Percentiles rank a stretch among this genome's conserved stretches.
Conservation (phyloP, 164 flowering plant genomes). For the Magnolia officinalis region DNA sequence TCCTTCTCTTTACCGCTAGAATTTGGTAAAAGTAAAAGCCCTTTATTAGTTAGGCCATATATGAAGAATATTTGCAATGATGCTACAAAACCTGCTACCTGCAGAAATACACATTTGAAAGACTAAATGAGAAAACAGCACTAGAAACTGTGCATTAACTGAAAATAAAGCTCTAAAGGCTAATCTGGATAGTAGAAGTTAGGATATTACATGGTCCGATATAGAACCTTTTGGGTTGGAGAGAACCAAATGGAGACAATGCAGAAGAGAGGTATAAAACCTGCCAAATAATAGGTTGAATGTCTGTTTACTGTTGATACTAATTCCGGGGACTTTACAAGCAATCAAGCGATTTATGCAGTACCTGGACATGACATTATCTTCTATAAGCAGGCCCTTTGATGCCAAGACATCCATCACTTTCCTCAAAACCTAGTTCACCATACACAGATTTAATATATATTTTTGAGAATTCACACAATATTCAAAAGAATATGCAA, state of each 20-base stretch:
- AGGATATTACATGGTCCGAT: conserved; percentile 66
- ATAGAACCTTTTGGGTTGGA: conserved; percentile 58
- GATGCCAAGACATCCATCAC: conserved; percentile 64
- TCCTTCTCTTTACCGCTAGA: conserved; percentile 26
- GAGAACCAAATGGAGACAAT: conserved; percentile 80
- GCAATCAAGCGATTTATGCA: not conserved
- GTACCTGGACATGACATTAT: conserved; percentile 58
- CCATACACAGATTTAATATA: not conserved
- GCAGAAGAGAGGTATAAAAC: conserved; percentile 71
- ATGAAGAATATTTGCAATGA: conserved; percentile 57
- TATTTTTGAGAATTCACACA: not conserved
- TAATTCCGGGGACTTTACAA: not conserved
- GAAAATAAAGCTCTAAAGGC: not conserved
- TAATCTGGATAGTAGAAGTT: not conserved
- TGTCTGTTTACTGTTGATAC: not conserved
- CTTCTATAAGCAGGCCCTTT: conserved; percentile 50
- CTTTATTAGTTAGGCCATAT: conserved; percentile 52
- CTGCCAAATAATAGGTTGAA: conserved; percentile 33
- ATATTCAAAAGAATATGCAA: not conserved
- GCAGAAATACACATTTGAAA: conserved; percentile 14
- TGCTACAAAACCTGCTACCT: conserved; percentile 81
- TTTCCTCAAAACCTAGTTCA: conserved; percentile 62
- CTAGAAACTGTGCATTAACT: not conserved
- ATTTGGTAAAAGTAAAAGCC: conserved; percentile 19
- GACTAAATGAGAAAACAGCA: conserved; percentile 3